A percentile compares a stretch with the other conserved stretches of the same genome.
These are phyloP conservation scores for Croton laevigatus DNA, from an alignment of 441 rosid genomes.

Conservation along the genomic window DNA sequence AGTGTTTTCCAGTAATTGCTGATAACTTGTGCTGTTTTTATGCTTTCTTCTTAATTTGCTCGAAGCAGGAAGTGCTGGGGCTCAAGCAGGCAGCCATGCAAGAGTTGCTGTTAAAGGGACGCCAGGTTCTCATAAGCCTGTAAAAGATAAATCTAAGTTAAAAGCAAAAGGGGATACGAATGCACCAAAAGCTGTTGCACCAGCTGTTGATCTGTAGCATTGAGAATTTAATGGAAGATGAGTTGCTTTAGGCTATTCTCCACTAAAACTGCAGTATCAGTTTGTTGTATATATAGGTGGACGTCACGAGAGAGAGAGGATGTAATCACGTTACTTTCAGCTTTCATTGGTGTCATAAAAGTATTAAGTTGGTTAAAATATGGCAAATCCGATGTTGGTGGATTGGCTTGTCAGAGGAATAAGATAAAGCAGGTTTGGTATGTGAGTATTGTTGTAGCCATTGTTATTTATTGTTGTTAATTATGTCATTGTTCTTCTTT, in stretches of 20 bases:
- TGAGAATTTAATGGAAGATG: slow-evolving; percentile 18
- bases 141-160: slow-evolving; percentile 34
- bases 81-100: slow-evolving; percentile 33
- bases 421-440: slow-evolving; percentile 25
- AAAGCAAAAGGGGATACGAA: slow-evolving; percentile 37
- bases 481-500: slow-evolving; percentile 19
- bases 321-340: background rate
- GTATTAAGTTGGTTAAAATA: slow-evolving; percentile 5
- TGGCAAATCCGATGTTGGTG: slow-evolving; percentile 11
- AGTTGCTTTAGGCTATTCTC: background rate
- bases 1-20: background rate
- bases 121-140: slow-evolving; percentile 34
- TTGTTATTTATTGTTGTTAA: slow-evolving; percentile 22
- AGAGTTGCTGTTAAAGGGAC: slow-evolving; percentile 36
- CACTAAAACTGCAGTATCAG: slow-evolving; percentile 1
- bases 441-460: slow-evolving; percentile 10
- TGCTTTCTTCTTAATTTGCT: slow-evolving; percentile 19
- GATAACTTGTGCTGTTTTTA: background rate
- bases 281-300: slow-evolving; percentile 30
- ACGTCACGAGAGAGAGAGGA: slow-evolving; percentile 2
- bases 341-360: slow-evolving; percentile 3
- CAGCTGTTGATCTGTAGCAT: slow-evolving; percentile 29
- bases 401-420: slow-evolving; percentile 22
- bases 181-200: slow-evolving; percentile 39
- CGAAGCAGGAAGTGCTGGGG: slow-evolving; percentile 32